Evolutionary conservation across 75 land plant species (phyloP), one percentile per base, ranked within the genome.

Genomic region (Pseudotsuga menziesii): DNA sequence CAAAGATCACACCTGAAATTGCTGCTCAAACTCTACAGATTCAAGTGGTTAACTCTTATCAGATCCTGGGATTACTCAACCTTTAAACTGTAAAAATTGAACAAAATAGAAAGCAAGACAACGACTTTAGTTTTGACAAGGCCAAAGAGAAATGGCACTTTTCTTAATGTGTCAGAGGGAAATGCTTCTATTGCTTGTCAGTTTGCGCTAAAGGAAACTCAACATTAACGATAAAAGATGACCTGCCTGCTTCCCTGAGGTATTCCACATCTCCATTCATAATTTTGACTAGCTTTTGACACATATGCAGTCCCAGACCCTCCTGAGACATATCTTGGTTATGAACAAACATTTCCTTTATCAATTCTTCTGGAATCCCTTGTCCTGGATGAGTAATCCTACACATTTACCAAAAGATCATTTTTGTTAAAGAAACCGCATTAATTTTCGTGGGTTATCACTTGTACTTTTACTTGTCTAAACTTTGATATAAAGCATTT

Each of bases 241-340:
- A 83, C 74, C 79, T 88, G 55, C 83, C 84, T 7, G 90, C 81
- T 79, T 93, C 96, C 54, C 89, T 77, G 35, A 91, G 67, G 73
- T 95, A 95, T 56, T 85, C 83, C 9, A 93, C 90, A 41, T 95
- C 94, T 6, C 97, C 98, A 66, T 91, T 93, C 98, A 95, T 95
- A 17, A 95, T 84, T 81, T 83, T 93, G 58, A 95, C 88, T 29
- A 95, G 86, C 60, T 95, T 91, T 64, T 94, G 84, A 78, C 95
- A 87, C 66, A 93, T 84, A 6, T 88, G 79, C 44, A 95, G 83
- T 67, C 94, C 88, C 9, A 93, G 80, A 17, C 97, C 97, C 66
- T 95, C 98, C 77, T 89, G 92, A 4, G 92, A 86, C 54, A 85
- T 63, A 14, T 85, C 92, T 20, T 81, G 81, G 11, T 83, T 83